phyloP scores from a whole-genome alignment of 2,329 filamentous ascomycete species.

The Ilyonectria sp. region DNA sequence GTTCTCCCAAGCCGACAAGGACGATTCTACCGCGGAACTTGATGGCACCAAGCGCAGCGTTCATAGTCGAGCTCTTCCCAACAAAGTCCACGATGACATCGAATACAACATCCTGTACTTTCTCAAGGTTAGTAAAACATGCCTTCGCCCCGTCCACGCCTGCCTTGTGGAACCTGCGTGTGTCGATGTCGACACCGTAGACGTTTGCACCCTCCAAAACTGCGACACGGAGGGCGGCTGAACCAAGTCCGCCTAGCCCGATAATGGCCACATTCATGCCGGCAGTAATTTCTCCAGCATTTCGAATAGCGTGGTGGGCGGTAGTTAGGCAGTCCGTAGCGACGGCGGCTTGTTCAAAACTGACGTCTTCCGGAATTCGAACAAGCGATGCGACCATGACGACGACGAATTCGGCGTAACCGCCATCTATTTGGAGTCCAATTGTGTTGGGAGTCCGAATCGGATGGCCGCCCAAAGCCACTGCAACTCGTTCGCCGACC shows the following conservation, averaged over 20 bases:
- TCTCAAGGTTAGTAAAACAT: slow-evolving; percentile 11
- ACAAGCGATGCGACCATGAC: slow-evolving; percentile 2
- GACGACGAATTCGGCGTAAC: slow-evolving; percentile 21
- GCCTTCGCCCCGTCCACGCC: not conserved
- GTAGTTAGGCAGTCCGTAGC: slow-evolving; percentile 27
- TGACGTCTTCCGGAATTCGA: slow-evolving; percentile 16
- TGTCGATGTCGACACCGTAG: slow-evolving; percentile 25
- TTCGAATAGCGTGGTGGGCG: slow-evolving; percentile 15
- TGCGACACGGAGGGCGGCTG: slow-evolving; percentile 6
- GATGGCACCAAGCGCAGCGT: slow-evolving; percentile 2
- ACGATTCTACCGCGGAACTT: slow-evolving; percentile 18
- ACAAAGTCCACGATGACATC: slow-evolving; percentile 30
- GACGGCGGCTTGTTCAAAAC: slow-evolving; percentile 21
- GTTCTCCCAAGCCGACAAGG: slow-evolving; percentile 15
- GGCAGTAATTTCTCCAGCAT: slow-evolving; percentile 1
- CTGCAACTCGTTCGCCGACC: slow-evolving; percentile 20
- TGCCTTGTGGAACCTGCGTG: slow-evolving; percentile 18
- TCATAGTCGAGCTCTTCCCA: slow-evolving; percentile 10
- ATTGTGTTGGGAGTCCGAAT: slow-evolving; percentile 4
- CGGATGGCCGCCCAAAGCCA: slow-evolving; percentile 12
- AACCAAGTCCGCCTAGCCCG: slow-evolving; percentile 21
- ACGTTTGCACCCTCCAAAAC: slow-evolving; percentile 16
- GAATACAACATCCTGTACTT: not conserved
- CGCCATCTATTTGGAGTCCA: slow-evolving; percentile 24
- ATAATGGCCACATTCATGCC: slow-evolving; percentile 15